These are phyloP conservation scores for Epichloe sibirici DNA, from an alignment of 2,329 filamentous ascomycete genomes.

Conservation along the genomic window DNA sequence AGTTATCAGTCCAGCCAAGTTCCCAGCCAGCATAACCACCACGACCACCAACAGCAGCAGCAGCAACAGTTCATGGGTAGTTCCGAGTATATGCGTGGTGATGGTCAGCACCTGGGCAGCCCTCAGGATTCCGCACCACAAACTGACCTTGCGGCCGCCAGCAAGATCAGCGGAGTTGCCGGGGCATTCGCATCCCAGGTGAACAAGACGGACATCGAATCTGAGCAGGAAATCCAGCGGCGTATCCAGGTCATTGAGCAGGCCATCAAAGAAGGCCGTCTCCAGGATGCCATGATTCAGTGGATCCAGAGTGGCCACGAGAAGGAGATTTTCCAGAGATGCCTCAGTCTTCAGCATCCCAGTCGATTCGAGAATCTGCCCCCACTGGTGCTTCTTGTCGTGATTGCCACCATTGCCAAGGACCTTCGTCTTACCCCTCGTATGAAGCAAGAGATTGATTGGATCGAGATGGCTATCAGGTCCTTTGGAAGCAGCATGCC, in stretches of 20 bases:
- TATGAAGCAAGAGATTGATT: constrained; percentile 43
- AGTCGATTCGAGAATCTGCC: constrained; percentile 41
- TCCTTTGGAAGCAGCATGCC: constrained; percentile 36
- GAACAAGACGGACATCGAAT: constrained; percentile 22
- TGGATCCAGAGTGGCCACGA: constrained; percentile 55
- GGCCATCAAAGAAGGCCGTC: constrained; percentile 47
- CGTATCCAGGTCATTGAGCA: constrained; percentile 47
- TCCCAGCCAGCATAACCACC: constrained; percentile 3
- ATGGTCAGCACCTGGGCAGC: constrained; percentile 19
- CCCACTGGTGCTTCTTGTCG: constrained; percentile 49
- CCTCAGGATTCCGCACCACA: constrained; percentile 18
- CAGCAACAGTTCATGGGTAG: constrained; percentile 22
- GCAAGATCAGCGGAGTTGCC: constrained; percentile 22
- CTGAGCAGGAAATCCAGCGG: constrained; percentile 37
- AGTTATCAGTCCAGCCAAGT: constrained; percentile 23
- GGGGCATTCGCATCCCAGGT: constrained; percentile 24
- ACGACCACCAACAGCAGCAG: constrained; percentile 9
- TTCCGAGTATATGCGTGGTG: constrained; percentile 24
- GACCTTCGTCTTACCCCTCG: constrained; percentile 40
- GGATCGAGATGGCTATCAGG: constrained; percentile 48
- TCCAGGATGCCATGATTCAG: constrained; percentile 50
- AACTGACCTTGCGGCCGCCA: constrained; percentile 17
- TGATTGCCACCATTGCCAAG: constrained; percentile 51
- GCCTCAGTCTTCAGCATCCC: constrained; percentile 25
- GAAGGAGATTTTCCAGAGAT: constrained; percentile 47